Evolutionary conservation across 345 rosid genomes (phyloP).

Genomic region (Eucalyptus erythrocorys): DNA sequence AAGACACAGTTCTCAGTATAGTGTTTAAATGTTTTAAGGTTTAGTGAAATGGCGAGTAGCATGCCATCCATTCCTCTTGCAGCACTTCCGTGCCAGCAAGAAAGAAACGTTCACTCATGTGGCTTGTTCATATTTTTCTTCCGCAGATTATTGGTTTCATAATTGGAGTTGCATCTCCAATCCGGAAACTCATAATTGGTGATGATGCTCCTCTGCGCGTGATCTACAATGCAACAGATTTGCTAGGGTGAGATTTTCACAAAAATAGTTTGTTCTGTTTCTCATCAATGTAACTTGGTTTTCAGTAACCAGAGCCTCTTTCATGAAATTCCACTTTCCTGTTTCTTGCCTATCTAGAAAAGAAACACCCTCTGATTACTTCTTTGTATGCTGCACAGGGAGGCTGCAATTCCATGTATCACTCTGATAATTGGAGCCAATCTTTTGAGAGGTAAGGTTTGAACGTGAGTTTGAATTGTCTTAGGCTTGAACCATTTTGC

Average conservation of each 20-base stretch:
- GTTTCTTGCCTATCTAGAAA: background rate
- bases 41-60: background rate
- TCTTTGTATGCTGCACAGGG: background rate
- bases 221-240: background rate
- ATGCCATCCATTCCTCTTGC: background rate
- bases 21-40: background rate
- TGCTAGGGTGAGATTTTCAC: slow-evolving; percentile 3
- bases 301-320: background rate
- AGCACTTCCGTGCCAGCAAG: background rate
- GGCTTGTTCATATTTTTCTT: background rate
- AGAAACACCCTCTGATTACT: background rate
- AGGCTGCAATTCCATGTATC: slow-evolving; percentile 17
- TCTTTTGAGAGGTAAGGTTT: slow-evolving; percentile 4
- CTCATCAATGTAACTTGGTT: background rate
- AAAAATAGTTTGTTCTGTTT: background rate
- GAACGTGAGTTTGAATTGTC: background rate
- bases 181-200: slow-evolving; percentile 10
- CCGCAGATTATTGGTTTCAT: slow-evolving; percentile 11
- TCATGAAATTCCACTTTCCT: background rate
- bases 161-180: slow-evolving; percentile 4
- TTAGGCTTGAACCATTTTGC: background rate
- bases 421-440: slow-evolving; percentile 19
- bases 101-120: background rate
- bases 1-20: background rate
- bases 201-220: slow-evolving; percentile 9